A percentile compares a stretch with the other conserved stretches of the same genome.
These are phyloP conservation scores for Lupinus albus DNA, from an alignment of 306 rosid species.

Conservation along the genomic window DNA sequence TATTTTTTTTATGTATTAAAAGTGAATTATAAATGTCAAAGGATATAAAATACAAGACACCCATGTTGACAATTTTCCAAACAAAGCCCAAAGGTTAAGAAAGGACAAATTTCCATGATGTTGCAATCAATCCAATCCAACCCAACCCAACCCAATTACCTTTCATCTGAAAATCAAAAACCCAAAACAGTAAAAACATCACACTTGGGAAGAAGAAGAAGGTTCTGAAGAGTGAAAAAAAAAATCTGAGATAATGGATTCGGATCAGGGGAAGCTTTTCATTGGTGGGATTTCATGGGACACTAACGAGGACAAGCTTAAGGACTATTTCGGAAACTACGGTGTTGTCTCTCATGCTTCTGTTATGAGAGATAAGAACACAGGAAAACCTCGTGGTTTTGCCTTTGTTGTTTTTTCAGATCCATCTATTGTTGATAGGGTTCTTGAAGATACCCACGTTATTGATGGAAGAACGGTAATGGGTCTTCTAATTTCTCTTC, in stretches of 20 bases:
- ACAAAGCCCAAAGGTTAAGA: too few species aligned
- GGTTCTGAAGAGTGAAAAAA: background rate
- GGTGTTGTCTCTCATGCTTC: slow-evolving; percentile 82
- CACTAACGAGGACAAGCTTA: slow-evolving; percentile 84
- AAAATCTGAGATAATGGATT: slow-evolving; percentile 59
- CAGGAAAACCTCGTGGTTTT: slow-evolving; percentile 86
- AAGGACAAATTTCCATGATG: too few species aligned
- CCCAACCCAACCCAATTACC: too few species aligned
- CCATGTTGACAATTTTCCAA: too few species aligned
- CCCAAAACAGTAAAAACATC: too few species aligned
- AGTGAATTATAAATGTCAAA: too few species aligned
- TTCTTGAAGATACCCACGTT: slow-evolving; percentile 82
- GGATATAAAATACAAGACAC: too few species aligned
- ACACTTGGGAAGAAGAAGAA: background rate
- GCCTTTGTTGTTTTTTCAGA: slow-evolving; percentile 83
- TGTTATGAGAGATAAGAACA: slow-evolving; percentile 83
- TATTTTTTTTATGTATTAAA: too few species aligned
- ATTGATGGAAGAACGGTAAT: slow-evolving; percentile 90
- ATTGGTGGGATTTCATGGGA: slow-evolving; percentile 99
- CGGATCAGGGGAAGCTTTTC: slow-evolving; percentile 95
- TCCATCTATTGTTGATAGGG: slow-evolving; percentile 87
- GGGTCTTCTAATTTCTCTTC: background rate
- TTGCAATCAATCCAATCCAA: too few species aligned
- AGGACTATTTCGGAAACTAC: slow-evolving; percentile 74
- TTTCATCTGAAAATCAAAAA: too few species aligned